Percentiles rank a stretch among this genome's conserved stretches.
Conservation (phyloP, 352 stramenopile species). For the Phytopythium litorale region DNA sequence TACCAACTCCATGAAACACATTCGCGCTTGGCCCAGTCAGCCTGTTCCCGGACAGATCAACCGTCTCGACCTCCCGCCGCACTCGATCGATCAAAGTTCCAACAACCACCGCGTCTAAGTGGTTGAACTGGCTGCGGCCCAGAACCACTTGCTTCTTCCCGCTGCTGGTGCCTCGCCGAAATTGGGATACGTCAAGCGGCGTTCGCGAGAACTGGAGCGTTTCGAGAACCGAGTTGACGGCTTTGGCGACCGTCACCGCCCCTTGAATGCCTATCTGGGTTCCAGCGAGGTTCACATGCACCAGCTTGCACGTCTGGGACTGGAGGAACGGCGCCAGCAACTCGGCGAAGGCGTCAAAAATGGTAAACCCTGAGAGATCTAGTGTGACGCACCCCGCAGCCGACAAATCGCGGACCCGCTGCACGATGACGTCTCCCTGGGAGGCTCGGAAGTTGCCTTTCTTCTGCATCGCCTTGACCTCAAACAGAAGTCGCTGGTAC, state of each 20-base stretch:
- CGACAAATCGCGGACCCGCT: constrained; percentile 44
- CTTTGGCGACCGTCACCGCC: constrained; percentile 29
- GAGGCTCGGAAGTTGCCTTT: constrained; percentile 66
- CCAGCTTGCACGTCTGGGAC: constrained; percentile 47
- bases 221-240: constrained; percentile 37
- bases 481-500: constrained; percentile 63
- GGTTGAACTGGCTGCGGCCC: constrained; percentile 30
- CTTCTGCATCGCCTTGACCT: constrained; percentile 54
- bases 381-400: constrained; percentile 29
- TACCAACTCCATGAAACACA: constrained; percentile 53
- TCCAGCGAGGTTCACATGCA: constrained; percentile 33
- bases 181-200: not conserved
- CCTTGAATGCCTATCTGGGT: constrained; percentile 54
- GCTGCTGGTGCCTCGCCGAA: not conserved
- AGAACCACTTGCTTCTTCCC: constrained; percentile 22
- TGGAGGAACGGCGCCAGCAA: constrained; percentile 50
- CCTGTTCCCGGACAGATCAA: constrained; percentile 52
- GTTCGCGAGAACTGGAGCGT: constrained; percentile 44
- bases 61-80: constrained; percentile 35
- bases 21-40: constrained; percentile 44
- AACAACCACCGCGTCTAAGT: constrained; percentile 56
- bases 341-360: constrained; percentile 59
- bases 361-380: constrained; percentile 46
- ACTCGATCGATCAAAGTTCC: constrained; percentile 45
- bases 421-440: constrained; percentile 48